Evolutionary conservation across 2,329 filamentous ascomycete species (phyloP).

Genomic region (Sporothrix inflata): DNA sequence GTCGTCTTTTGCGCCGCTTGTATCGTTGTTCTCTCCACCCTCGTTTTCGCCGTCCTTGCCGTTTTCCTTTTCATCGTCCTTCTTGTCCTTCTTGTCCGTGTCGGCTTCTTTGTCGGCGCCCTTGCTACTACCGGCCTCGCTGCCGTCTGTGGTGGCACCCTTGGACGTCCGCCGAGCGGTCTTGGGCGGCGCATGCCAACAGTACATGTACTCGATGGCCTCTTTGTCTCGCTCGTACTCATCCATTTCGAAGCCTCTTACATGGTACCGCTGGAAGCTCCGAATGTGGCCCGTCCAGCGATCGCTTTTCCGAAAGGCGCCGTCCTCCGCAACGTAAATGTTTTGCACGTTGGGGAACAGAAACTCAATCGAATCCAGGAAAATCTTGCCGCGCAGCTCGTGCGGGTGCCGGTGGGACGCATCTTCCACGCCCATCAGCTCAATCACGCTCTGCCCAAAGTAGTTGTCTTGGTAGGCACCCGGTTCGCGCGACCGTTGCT

Average conservation of each 20-base stretch:
- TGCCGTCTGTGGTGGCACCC: not conserved
- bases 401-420: slow-evolving; percentile 26
- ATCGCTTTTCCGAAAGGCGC: slow-evolving; percentile 18
- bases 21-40: not conserved
- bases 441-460: not conserved
- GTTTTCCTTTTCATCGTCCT: not conserved
- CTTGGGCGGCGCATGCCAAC: slow-evolving; percentile 29
- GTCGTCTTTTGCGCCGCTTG: not conserved
- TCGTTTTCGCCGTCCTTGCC: not conserved
- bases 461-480: slow-evolving; percentile 24
- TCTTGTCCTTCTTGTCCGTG: not conserved
- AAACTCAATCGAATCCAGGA: not conserved
- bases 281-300: slow-evolving; percentile 25
- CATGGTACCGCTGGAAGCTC: slow-evolving; percentile 13
- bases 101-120: not conserved
- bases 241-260: slow-evolving; percentile 1
- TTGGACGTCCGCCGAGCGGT: not conserved
- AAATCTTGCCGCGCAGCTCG: slow-evolving; percentile 19
- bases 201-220: slow-evolving; percentile 26
- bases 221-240: not conserved
- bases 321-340: slow-evolving; percentile 31
- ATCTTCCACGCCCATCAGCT: not conserved
- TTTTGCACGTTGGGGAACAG: slow-evolving; percentile 30
- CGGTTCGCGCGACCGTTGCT: slow-evolving; percentile 16
- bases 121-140: not conserved